Percentiles rank a stretch among this genome's conserved stretches.
These are phyloP conservation scores for Pseudocohnilembus persalinus DNA, from an alignment of 169 alveolate genomes.

Conservation along the genomic window DNA sequence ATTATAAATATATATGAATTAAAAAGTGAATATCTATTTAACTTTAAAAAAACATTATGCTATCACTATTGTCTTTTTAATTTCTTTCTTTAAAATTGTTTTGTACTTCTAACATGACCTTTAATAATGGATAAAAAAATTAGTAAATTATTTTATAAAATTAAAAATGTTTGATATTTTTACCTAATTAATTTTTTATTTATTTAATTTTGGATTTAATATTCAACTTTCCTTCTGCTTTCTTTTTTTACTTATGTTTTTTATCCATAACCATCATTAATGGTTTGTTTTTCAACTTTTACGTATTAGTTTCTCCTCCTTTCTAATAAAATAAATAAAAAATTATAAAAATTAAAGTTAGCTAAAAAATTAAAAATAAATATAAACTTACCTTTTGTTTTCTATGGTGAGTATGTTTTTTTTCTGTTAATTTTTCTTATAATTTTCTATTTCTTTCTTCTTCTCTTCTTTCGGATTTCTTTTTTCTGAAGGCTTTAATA, in stretches of 20 bases:
- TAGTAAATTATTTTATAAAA: too few species aligned
- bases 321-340: not conserved
- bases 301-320: slow-evolving; percentile 54
- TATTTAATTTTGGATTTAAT: slow-evolving; percentile 32
- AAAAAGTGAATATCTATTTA: too few species aligned
- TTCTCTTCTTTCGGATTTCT: slow-evolving; percentile 39
- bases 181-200: slow-evolving; percentile 34
- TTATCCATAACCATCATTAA: slow-evolving; percentile 58
- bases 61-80: not conserved
- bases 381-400: not conserved
- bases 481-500: slow-evolving; percentile 39
- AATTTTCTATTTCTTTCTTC: slow-evolving; percentile 26
- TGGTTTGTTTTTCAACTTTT: slow-evolving; percentile 58
- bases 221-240: not conserved
- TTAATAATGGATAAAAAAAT: too few species aligned
- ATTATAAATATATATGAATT: too few species aligned
- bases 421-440: slow-evolving; percentile 34
- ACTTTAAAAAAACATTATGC: not conserved
- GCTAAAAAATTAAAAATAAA: not conserved
- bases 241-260: slow-evolving; percentile 31
- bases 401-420: slow-evolving; percentile 46
- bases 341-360: not conserved
- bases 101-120: slow-evolving; percentile 37
- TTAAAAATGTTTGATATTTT: not conserved
- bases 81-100: slow-evolving; percentile 6